Conservation (phyloP, 768 basidiomycete species). For the Rhizopogon rudus region DNA sequence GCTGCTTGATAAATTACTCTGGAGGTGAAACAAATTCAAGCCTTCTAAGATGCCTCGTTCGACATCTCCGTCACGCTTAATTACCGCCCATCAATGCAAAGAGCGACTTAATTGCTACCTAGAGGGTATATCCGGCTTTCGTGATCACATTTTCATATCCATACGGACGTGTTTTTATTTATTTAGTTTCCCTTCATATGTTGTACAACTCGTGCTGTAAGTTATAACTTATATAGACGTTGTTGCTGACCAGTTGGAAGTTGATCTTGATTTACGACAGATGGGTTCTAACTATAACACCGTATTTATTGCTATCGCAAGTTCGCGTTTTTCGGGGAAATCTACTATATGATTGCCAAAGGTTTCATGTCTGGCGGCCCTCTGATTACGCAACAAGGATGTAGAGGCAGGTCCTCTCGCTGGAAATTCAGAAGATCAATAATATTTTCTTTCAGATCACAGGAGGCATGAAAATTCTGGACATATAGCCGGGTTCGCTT, state of each 20-base stretch:
- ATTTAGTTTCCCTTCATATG: not conserved
- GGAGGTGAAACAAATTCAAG: constrained; percentile 6
- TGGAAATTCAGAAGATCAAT: not conserved
- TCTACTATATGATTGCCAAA: constrained; percentile 49
- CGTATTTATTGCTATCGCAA: constrained; percentile 70
- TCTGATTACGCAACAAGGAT: constrained; percentile 32
- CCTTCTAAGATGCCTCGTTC: not conserved
- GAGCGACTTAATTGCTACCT: not conserved
- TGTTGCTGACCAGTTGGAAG: too few relatives aligned
- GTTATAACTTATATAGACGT: not conserved
- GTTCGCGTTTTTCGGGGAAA: constrained; percentile 59
- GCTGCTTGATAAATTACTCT: constrained; percentile 17
- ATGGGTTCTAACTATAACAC: too few relatives aligned
- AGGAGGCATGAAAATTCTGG: not conserved
- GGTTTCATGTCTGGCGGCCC: constrained; percentile 40
- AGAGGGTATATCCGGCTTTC: not conserved
- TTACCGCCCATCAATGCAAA: not conserved
- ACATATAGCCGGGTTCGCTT: not conserved
- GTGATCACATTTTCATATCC: not conserved
- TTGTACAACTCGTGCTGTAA: not conserved
- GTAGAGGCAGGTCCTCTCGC: constrained; percentile 12
- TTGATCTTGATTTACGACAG: too few relatives aligned
- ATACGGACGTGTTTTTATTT: not conserved
- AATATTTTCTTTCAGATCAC: not conserved
- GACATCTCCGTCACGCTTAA: not conserved